Evolutionary conservation across 2,329 filamentous ascomycete species (phyloP), one percentile per base, ranked within the genome.

Genomic region (Trichoderma aggressivum): DNA sequence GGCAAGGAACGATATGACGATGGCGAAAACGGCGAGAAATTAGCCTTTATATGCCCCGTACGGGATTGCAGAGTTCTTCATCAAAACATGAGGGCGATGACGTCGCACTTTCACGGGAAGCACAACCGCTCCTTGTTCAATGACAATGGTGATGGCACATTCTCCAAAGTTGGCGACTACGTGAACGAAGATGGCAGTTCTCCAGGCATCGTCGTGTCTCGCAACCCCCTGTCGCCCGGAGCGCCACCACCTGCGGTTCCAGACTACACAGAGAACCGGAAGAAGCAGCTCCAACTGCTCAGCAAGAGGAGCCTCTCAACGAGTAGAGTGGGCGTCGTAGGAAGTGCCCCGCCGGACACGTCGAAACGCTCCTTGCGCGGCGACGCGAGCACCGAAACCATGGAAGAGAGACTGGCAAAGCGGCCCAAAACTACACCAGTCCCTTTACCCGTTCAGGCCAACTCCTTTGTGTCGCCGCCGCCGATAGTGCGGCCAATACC

Each of bases 91-190:
- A 71, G 59, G 2, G 62, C 75, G 3, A 72, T 81, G 5, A 74
- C 59, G 21, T n/a, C 28, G 2, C 70, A 72, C 53, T 72, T 72
- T 53, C 70, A 72, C 32, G 70, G 70, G 16, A 63, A 65, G 21
- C 70, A 72, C 12, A 64, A 18, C 59, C 34, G 59, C 34, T 10
- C 18, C 11, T 30, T 58, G 14, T 77, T 82, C 59, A 83, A 84
- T 32, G 82, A 84, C 66, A 84, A 84, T 32, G 74, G 75, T 3
- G 82, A 84, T 11, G 82, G 82, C 3, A 84, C 82, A 0, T 64
- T 84, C 11, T 77, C 79, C 18, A 72, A 77, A 11, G 53, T 81
- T 3, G 75, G 75, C 11, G 70, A 4, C 11, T 80, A 80, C 65
- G 5, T 16, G 16, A 68, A 62, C 26, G 73, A 70, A 26, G 79